phyloP scores from a whole-genome alignment of 1,284 basidiomycete species.

The Marasmius tenuissimus region DNA sequence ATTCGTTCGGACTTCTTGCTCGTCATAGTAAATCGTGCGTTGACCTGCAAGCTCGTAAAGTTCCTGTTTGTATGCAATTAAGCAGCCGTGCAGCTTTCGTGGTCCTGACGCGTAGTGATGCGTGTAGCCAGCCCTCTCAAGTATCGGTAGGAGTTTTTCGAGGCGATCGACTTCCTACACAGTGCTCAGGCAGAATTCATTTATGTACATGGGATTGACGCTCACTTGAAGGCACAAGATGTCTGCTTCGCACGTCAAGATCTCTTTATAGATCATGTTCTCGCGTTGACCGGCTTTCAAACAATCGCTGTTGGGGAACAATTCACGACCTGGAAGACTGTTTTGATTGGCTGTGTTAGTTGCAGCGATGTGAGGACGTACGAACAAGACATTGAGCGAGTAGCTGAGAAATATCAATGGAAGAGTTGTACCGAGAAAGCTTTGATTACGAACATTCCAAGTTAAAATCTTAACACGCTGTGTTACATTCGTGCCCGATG shows the following conservation, averaged over 20 bases:
- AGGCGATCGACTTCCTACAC: slow-evolving; percentile 76
- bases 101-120: slow-evolving; percentile 65
- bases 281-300: slow-evolving; percentile 73
- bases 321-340: slow-evolving; percentile 62
- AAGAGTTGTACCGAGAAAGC: slow-evolving; percentile 16
- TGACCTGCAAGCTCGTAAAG: slow-evolving; percentile 49
- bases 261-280: slow-evolving; percentile 74
- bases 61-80: slow-evolving; percentile 67
- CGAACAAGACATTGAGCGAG: slow-evolving; percentile 78
- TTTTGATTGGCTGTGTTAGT: slow-evolving; percentile 1
- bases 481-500: slow-evolving; percentile 13
- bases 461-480: slow-evolving; percentile 57
- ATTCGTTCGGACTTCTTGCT: slow-evolving; percentile 47
- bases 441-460: slow-evolving; percentile 68
- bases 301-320: slow-evolving; percentile 85
- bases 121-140: slow-evolving; percentile 60
- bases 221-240: slow-evolving; percentile 82
- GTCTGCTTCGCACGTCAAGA: slow-evolving; percentile 67
- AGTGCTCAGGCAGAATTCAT: not conserved
- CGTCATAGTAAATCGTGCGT: slow-evolving; percentile 64
- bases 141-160: slow-evolving; percentile 61
- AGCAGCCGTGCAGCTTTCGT: slow-evolving; percentile 80
- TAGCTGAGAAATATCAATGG: slow-evolving; percentile 41
- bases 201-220: slow-evolving; percentile 7
- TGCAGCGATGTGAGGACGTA: slow-evolving; percentile 40